Evolutionary conservation across 2,329 filamentous ascomycete genomes (phyloP).

Genomic region (Exutisphaerella laricina): DNA sequence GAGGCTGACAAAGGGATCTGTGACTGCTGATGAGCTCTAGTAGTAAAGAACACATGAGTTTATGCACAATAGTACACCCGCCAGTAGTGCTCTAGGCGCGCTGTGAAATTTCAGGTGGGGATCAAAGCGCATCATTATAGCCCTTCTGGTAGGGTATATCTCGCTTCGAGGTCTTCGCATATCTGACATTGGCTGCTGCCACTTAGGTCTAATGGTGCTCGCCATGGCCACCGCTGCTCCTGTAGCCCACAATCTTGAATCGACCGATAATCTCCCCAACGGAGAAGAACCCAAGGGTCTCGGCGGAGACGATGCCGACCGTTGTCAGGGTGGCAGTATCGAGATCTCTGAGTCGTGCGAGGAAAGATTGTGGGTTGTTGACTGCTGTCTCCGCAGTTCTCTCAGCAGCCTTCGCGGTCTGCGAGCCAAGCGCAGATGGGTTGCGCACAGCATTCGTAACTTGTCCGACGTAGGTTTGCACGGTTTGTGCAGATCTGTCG

Average conservation of each 20-base stretch:
- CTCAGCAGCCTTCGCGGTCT: constrained; percentile 38
- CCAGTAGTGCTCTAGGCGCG: constrained; percentile 5
- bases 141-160: constrained; percentile 13
- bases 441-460: constrained; percentile 65
- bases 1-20: background rate
- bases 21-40: constrained; percentile 1
- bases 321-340: constrained; percentile 64
- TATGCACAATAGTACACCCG: constrained; percentile 29
- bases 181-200: background rate
- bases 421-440: constrained; percentile 50
- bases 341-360: constrained; percentile 61
- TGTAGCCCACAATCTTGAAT: constrained; percentile 91
- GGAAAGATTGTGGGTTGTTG: constrained; percentile 50
- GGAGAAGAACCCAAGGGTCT: constrained; percentile 94
- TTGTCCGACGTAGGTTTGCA: constrained; percentile 82
- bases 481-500: constrained; percentile 67
- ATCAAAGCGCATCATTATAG: constrained; percentile 5
- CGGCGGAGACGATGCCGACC: constrained; percentile 72
- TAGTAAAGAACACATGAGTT: constrained; percentile 8
- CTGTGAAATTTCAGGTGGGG: constrained; percentile 5
- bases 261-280: constrained; percentile 95
- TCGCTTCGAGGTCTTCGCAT: no score
- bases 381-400: constrained; percentile 45
- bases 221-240: constrained; percentile 27
- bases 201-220: constrained; percentile 16